Percentiles rank a stretch among this genome's conserved stretches.
Evolutionary conservation across 148 eudicot genomes (phyloP).

Genomic region (Vaccinium macrocarpon): DNA sequence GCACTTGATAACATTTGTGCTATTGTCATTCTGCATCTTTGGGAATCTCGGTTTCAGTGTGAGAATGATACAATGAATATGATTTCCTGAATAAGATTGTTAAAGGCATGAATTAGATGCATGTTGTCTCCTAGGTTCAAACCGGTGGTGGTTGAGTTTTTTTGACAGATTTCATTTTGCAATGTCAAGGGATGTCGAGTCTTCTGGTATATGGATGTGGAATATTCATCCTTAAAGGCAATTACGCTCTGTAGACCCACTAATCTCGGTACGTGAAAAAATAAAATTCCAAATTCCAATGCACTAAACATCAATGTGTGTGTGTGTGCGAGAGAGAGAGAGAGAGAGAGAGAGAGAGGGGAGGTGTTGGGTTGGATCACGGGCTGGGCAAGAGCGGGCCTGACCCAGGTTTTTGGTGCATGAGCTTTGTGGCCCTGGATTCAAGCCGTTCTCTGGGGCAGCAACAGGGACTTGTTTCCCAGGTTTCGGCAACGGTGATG

Average conservation of each 20-base stretch:
- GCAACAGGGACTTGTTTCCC: no score
- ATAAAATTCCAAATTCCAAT: no score
- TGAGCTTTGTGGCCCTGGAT: no score
- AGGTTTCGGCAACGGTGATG: no score
- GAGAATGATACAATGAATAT: neutral
- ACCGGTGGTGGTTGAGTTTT: neutral
- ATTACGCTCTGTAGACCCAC: no score
- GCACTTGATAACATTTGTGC: neutral
- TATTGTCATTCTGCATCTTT: neutral
- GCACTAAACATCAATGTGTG: no score
- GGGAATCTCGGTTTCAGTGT: neutral
- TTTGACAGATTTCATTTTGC: neutral
- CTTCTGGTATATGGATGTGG: neutral
- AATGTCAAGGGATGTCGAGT: neutral
- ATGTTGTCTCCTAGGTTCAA: neutral
- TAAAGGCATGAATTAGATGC: neutral
- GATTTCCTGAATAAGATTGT: neutral
- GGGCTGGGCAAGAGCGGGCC: no score
- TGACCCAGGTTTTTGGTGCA: no score
- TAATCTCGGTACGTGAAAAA: neutral
- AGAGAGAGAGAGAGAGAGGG: neutral
- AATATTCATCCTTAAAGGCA: neutral
- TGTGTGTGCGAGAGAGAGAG: no score
- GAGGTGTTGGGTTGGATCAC: no score
- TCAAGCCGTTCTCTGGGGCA: no score